Evolutionary conservation across 1,284 basidiomycete genomes (phyloP).

Genomic region (Vanrija sp.): DNA sequence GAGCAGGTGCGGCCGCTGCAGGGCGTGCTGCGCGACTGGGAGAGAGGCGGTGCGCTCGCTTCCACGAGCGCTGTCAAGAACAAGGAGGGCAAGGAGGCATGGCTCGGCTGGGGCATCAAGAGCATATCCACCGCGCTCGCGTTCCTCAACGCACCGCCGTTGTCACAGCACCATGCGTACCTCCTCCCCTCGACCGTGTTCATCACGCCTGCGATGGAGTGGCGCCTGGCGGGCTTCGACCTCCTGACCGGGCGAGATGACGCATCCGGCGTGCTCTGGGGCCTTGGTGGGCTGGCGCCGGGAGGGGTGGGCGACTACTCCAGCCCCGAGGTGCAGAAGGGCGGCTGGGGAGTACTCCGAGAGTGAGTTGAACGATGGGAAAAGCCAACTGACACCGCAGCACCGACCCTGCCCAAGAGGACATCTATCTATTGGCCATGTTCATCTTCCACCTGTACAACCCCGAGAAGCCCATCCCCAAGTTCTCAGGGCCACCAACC

Average conservation of each 20-base stretch:
- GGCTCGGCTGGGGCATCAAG: conserved; percentile 91
- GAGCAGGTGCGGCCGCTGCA: conserved; percentile 81
- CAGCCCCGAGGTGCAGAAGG: conserved; percentile 86
- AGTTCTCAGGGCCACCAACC: conserved; percentile 63
- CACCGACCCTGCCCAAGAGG: conserved; percentile 65
- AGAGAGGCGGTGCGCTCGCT: conserved; percentile 30
- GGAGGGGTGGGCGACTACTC: conserved; percentile 57
- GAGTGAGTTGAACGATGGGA: conserved; percentile 56
- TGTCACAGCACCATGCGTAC: conserved; percentile 84
- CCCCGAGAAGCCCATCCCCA: conserved; percentile 63
- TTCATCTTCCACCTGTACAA: conserved; percentile 84
- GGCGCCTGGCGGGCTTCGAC: conserved; percentile 94
- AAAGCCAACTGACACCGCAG: conserved; percentile 50
- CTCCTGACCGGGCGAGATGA: conserved; percentile 59
- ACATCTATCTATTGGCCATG: conserved; percentile 81
- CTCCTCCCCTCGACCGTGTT: conserved; percentile 71
- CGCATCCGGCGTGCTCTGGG: conserved; percentile 54
- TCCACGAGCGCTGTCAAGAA: conserved; percentile 42
- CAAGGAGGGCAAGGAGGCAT: conserved; percentile 70
- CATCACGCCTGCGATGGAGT: conserved; percentile 78
- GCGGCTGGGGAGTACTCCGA: conserved; percentile 76
- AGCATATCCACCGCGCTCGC: conserved; percentile 82
- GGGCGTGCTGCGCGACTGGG: conserved; percentile 61
- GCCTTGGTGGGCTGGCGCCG: conserved; percentile 64
- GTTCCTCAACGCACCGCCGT: conserved; percentile 82